Conservation (phyloP, 495 filamentous ascomycete genomes). For the Aspergillus egyptiacus region DNA sequence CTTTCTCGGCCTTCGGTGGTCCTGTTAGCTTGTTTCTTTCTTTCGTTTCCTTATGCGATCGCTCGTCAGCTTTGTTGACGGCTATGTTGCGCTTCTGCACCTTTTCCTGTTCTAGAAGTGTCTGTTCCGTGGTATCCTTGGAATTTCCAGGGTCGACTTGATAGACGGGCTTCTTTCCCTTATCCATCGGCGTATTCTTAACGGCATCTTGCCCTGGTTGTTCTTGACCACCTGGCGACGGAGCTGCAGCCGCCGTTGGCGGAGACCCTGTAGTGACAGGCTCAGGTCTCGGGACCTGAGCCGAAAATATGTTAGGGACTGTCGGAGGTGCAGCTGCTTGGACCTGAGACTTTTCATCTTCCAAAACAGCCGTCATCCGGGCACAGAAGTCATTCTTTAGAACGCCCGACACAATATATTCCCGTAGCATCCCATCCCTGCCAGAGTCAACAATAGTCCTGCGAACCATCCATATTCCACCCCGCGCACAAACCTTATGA, state of each 20-base stretch:
- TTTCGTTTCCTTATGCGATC: constrained; percentile 8
- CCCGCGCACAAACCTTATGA: constrained; percentile 60
- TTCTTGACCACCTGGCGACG: background rate
- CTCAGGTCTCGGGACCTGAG: background rate
- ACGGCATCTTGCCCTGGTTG: background rate
- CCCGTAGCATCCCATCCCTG: constrained; percentile 56
- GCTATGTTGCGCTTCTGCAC: background rate
- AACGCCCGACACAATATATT: constrained; percentile 57
- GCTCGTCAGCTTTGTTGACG: constrained; percentile 14
- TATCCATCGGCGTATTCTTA: background rate
- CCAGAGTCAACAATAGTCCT: constrained; percentile 8
- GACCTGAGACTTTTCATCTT: constrained; percentile 6
- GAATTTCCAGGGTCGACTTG: background rate
- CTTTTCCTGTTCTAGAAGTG: constrained; percentile 4
- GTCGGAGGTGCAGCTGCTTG: background rate
- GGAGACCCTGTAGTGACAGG: constrained; percentile 13
- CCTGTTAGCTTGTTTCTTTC: background rate
- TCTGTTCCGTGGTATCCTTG: background rate
- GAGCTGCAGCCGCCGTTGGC: constrained; percentile 8
- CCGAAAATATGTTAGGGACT: background rate
- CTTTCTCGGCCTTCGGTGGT: background rate
- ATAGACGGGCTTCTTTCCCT: constrained; percentile 11
- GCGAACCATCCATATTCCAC: background rate
- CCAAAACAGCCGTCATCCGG: constrained; percentile 41
- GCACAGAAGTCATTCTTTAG: constrained; percentile 54